These are phyloP conservation scores for Mortierella sp. DNA, from an alignment of 371 early-diverging fungal genomes.

Conservation along the genomic window DNA sequence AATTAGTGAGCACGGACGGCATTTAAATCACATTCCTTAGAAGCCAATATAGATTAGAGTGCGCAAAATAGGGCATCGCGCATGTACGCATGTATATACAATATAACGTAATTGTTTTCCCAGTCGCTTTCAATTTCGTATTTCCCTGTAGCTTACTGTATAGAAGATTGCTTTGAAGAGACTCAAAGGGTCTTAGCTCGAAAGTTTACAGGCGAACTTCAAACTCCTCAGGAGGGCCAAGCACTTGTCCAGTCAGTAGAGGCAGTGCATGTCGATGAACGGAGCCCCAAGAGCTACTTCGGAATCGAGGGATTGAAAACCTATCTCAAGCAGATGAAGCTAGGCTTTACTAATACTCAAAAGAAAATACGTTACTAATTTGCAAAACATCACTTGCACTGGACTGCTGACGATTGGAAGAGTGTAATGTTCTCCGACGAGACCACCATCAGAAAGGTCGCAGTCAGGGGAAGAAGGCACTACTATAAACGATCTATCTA, in stretches of 20 bases:
- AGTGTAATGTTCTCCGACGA: not conserved
- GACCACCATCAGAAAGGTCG: not conserved
- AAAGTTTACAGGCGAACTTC: too few relatives aligned
- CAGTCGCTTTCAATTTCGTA: too few relatives aligned
- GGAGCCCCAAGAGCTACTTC: not conserved
- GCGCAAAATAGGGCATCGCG: not conserved
- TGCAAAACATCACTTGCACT: not conserved
- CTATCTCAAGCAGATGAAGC: not conserved
- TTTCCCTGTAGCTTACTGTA: too few relatives aligned
- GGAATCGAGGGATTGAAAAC: not conserved
- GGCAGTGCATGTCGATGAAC: not conserved
- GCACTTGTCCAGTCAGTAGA: not conserved
- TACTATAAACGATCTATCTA: not conserved
- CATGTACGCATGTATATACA: too few relatives aligned
- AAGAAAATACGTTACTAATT: not conserved
- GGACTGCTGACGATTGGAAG: constrained; percentile 7
- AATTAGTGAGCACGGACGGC: constrained; percentile 68
- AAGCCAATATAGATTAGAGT: not conserved
- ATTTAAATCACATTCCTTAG: constrained; percentile 30
- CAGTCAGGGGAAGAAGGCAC: not conserved
- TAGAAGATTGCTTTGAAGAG: too few relatives aligned
- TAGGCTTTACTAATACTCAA: not conserved
- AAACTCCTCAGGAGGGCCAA: not conserved
- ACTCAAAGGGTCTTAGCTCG: too few relatives aligned
- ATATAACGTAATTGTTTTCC: too few relatives aligned